These are phyloP conservation scores for Naegleria lovaniensis DNA, from an alignment of 208 protist species.

Conservation along the genomic window DNA sequence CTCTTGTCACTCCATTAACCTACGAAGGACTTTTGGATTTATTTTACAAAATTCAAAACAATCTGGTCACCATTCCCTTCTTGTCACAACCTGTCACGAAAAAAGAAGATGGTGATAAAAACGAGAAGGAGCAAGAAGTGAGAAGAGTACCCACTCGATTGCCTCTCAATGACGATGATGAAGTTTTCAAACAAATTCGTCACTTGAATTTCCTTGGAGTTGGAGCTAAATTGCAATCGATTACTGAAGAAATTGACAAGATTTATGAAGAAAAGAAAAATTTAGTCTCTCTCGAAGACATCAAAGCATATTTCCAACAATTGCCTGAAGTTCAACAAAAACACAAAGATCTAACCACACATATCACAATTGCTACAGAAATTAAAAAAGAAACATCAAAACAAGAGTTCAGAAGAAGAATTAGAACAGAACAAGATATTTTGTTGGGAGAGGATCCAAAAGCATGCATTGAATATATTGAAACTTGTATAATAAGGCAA, in stretches of 20 bases:
- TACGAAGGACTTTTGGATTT: slow-evolving; percentile 29
- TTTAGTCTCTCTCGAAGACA: not conserved
- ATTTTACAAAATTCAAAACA: slow-evolving; percentile 28
- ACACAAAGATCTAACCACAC: slow-evolving; percentile 19
- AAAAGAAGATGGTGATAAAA: not conserved
- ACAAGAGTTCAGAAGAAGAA: not conserved
- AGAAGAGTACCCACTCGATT: not conserved
- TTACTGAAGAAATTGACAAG: slow-evolving; percentile 17
- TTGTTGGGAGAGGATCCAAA: not conserved
- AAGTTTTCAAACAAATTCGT: slow-evolving; percentile 20
- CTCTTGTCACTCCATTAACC: slow-evolving; percentile 26
- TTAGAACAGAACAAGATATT: slow-evolving; percentile 26
- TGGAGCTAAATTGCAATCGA: not conserved
- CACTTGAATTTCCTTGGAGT: slow-evolving; percentile 21
- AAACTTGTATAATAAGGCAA: slow-evolving; percentile 10
- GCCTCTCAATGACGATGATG: slow-evolving; percentile 28
- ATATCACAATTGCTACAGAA: slow-evolving; percentile 22
- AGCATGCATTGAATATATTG: slow-evolving; percentile 23
- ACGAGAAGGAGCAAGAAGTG: not conserved
- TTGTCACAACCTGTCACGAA: not conserved
- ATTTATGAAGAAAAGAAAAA: slow-evolving; percentile 22
- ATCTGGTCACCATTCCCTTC: not conserved
- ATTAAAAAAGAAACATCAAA: not conserved
- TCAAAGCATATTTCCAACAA: slow-evolving; percentile 7
- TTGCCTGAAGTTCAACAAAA: slow-evolving; percentile 30